Evolutionary conservation across 31 red algal species (phyloP), one percentile per base, ranked within the genome.

Genomic region (Asparagopsis taxiformis): DNA sequence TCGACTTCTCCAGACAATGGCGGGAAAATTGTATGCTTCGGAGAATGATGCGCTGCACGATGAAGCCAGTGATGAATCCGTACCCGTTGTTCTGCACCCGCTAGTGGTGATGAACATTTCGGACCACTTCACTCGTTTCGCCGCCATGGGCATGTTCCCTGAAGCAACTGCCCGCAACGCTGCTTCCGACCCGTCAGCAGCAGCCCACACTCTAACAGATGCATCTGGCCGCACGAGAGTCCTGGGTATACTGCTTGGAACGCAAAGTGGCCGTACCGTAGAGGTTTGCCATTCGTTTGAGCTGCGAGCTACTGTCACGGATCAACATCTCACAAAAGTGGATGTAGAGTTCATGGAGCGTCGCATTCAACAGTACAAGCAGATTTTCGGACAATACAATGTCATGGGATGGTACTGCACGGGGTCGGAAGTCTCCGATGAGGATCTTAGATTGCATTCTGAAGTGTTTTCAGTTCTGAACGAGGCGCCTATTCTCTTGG

Each of bases 351-450:
- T 91, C 25, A 74, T 91, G 38, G 63, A 55, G n/a, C 35, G 43
- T 1, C 78, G 87, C 44, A 92, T 80, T 31, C 51, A 75, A 41
- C 88, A 92, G 46, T 83, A 92, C 57, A 74, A 78, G 23, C 80
- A 84, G 49, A 82, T 92, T 28, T 84, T 92, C 49, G 70, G 72
- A 1, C 48, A 80, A 34, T 76, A 77, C 30, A 65, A 73, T 7
- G 78, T 92, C 21, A 71, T 92, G 6, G 88, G 88, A 16, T 92
- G 88, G 88, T 92, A 92, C 31, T 74, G 62, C 67, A 92, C 70
- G 13, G 88, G 88, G 9, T 51, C 59, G 0, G 59, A 61, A 30
- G 23, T 82, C 26, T 31, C 68, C 0, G 60, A 46, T 13, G 88
- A 83, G 36, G 88, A 92, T 44, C 51, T 69, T 22, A 17, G 37